Evolutionary conservation across 148 eudicot species (phyloP).

Genomic region (Drosera capensis): DNA sequence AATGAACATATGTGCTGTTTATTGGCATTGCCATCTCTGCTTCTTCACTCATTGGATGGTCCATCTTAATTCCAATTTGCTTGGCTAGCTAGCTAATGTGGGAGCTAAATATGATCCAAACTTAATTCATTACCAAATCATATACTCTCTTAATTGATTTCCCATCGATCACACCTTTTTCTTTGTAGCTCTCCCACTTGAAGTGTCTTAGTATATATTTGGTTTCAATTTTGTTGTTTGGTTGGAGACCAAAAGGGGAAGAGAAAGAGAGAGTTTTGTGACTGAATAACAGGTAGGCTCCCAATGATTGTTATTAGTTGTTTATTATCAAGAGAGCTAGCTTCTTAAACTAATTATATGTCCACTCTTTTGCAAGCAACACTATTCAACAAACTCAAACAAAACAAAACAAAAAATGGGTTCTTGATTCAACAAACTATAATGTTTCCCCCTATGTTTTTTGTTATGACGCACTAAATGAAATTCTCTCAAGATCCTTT

Average conservation of each 20-base stretch:
- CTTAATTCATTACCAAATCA: neutral
- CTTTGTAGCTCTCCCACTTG: no score
- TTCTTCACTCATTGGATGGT: slow-evolving; percentile 30
- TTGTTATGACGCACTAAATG: no score
- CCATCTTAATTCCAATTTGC: slow-evolving; percentile 16
- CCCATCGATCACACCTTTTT: no score
- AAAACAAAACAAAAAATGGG: no score
- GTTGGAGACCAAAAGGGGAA: neutral
- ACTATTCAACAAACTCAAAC: no score
- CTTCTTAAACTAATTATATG: no score
- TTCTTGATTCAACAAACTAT: no score
- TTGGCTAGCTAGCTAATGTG: neutral
- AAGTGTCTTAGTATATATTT: neutral
- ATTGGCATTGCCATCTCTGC: slow-evolving; percentile 44
- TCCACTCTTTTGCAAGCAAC: no score
- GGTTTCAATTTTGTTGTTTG: neutral
- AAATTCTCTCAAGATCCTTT: no score
- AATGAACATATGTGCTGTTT: slow-evolving; percentile 25
- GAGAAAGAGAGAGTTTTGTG: neutral
- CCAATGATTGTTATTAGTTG: neutral
- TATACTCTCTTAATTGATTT: neutral
- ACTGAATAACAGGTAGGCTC: neutral
- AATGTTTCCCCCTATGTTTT: no score
- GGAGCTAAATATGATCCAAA: neutral
- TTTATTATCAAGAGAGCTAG: no score